Conservation (phyloP, 495 filamentous ascomycete genomes). For the Xylaria sp. region DNA sequence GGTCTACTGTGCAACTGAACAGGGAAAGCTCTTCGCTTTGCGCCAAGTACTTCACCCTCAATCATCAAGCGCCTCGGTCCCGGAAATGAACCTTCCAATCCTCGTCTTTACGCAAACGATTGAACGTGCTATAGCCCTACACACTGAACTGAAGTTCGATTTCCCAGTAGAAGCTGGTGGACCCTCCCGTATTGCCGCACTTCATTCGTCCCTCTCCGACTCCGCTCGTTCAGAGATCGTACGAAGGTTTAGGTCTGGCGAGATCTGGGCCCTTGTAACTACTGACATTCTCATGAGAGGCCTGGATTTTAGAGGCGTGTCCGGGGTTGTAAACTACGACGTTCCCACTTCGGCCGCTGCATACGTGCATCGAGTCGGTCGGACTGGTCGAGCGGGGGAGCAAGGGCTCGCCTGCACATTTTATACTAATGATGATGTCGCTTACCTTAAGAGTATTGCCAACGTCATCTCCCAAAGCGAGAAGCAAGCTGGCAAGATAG, state of each 20-base stretch:
- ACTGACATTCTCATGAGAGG: constrained; percentile 91
- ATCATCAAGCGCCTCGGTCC: constrained; percentile 58
- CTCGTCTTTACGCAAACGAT: constrained; percentile 96
- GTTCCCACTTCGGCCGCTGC: constrained; percentile 85
- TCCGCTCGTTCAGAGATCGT: constrained; percentile 77
- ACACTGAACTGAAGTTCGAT: constrained; percentile 92
- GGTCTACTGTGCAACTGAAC: constrained; percentile 88
- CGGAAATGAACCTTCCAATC: constrained; percentile 82
- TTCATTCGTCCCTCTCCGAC: constrained; percentile 87
- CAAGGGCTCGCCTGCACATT: constrained; percentile 93
- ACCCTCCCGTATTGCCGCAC: constrained; percentile 82
- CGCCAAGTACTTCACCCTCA: constrained; percentile 90
- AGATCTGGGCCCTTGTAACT: constrained; percentile 95
- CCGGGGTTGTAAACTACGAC: constrained; percentile 96
- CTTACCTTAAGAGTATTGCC: constrained; percentile 87
- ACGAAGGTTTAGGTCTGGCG: constrained; percentile 86
- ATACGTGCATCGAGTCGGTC: constrained; percentile 92
- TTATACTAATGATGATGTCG: constrained; percentile 93
- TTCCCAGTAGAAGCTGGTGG: constrained; percentile 89
- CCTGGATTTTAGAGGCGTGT: constrained; percentile 90
- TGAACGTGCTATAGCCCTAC: constrained; percentile 82
- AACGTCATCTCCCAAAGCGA: constrained; percentile 89
- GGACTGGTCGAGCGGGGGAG: constrained; percentile 87
- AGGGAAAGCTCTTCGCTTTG: constrained; percentile 90
- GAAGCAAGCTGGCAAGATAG: constrained; percentile 62